Evolutionary conservation across 2,329 filamentous ascomycete species (phyloP), one percentile per base, ranked within the genome.

Genomic region (Microcyclosporella mali): DNA sequence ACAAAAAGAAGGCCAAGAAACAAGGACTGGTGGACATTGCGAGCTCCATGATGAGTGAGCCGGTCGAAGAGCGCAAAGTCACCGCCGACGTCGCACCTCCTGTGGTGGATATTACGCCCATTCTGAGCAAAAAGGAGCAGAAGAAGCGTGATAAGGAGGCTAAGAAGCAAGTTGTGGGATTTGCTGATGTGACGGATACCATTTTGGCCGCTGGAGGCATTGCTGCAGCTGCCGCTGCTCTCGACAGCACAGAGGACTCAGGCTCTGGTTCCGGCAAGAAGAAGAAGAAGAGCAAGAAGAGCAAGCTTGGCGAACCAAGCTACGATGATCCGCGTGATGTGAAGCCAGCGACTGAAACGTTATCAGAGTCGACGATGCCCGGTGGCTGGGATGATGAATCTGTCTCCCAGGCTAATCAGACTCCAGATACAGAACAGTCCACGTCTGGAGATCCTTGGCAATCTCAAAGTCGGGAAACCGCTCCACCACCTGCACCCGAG

Each of bases 1-100:
- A 74, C 46, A 68, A 68, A 53, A 72, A 70, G 57, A 72, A 68
- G 58, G 58, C 60, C 15, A 57, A 62, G 48, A 47, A 56, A 45
- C 59, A 56, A 46, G 33, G 47, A 38, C 36, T 40, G 19, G 43
- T 29, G 10, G 47, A 47, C 35, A 21, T 41, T 12, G 37, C 37
- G n/a, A 29, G 28, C 29, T 39, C 29, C 6, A 14, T 39, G 36
- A 40, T 15, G 19, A 33, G 12, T 9, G 40, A 41, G 15, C 40
- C 40, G 4, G 21, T 28, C 21, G 14, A 30, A 32, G 19, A 32
- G 25, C 31, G 27, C 12, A 12, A 32, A 16, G 30, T 12, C n/a
- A 12, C 15, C 31, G 47, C 43, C n/a, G 28, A 14, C 12, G 15
- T 29, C 14, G 14, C 33, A 3, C 33, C 40, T 4, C 25, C 33